Base-by-base conservation (phyloP, 495 filamentous ascomycete genomes). In the Aspergillus mulundensis region DNA sequence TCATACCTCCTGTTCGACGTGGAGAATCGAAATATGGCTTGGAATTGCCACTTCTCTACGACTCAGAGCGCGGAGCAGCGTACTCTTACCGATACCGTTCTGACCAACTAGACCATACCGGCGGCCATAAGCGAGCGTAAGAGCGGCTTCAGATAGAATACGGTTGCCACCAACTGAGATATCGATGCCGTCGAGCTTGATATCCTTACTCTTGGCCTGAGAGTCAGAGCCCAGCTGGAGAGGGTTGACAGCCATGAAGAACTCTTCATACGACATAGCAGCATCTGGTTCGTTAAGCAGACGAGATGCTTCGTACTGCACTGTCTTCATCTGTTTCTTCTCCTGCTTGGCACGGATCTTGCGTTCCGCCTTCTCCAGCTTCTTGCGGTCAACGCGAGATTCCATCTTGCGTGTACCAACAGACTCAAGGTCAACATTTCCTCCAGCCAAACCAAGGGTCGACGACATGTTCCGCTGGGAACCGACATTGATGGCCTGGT, bases 81-180 rank as follows among this genome's bases (percentile, higher is more conserved):
- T 99, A 74, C 87, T 91, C 82, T 99, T 99, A 79, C 94, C 94
- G 54, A 99, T 92, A 91, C 94, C 94, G 81, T 99, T 99, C 77
- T 97, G 87, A 78, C 94, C 94, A 53, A 97, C 94, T 48, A 97
- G 81, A 84, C 94, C 95, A 73, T 97, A 99, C 53, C 94, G 86
- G 62, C 91, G 86, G 34, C 95, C 91, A 71, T 94, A 97, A 2
- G 94, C 88, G 59, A 99, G 80, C 2, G 91, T 97, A 45, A 99
- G 71, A 18, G 81, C 87, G 18, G 91, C 95, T 68, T 97, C 95
- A 41, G 84, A 88, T 61, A 99, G 67, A 60, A 99, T 99, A 50
- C 94, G 84, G 60, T 82, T 79, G 16, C 92, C 95, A 51, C 89
- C 84, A 61, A 99, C 96, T 40, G 91, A 84, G 45, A 97, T 87